Base-by-base conservation (phyloP, 495 filamentous ascomycete genomes). In the Cudoniella acicularis region DNA sequence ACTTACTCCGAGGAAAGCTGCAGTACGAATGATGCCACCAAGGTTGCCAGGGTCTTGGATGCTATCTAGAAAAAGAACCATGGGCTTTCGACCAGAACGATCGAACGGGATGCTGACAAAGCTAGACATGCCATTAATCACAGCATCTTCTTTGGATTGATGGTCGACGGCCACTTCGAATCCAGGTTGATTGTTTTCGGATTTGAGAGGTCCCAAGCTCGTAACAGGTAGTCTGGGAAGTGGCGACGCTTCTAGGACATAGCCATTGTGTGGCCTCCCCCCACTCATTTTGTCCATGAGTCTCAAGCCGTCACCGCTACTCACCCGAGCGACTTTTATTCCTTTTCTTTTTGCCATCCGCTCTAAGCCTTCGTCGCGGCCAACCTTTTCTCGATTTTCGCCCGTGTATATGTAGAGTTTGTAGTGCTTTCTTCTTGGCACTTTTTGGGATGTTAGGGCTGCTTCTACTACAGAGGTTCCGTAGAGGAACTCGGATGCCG, bases 401-500 rank as follows among this genome's bases (percentile, higher is more conserved):
- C 82, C 79, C 3, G 70, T 78, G 70, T 87, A 91, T 17, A 92
- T 71, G 70, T 97, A 96, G 8, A 98, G 77, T 52, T 87, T 90
- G 75, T 94, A 96, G 2, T 96, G 70, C 63, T 90, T 79, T 42
- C 94, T 83, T 10, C 81, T 78, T 18, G 75, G 72, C 8, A 30
- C 53, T 17, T 50, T 52, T 18, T 47, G 61, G 50, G 83, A 80
- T 57, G 76, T 84, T 18, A 98, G 73, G 1, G 92, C 93, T 6
- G 93, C 89, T 54, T 87, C 83, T n/a, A 97, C 88, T 1, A 87
- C 82, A 8, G 86, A 86, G 16, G 80, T 82, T 13, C 94, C 94
- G 67, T 96, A 98, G 8, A 98, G 80, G 69, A 96, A 98, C 59
- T 95, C 87, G 1, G 92, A 94, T 40, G 92, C 88, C 0, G 92